phyloP scores from a whole-genome alignment of 257 asterid species.

The Solanum gandarillasii region DNA sequence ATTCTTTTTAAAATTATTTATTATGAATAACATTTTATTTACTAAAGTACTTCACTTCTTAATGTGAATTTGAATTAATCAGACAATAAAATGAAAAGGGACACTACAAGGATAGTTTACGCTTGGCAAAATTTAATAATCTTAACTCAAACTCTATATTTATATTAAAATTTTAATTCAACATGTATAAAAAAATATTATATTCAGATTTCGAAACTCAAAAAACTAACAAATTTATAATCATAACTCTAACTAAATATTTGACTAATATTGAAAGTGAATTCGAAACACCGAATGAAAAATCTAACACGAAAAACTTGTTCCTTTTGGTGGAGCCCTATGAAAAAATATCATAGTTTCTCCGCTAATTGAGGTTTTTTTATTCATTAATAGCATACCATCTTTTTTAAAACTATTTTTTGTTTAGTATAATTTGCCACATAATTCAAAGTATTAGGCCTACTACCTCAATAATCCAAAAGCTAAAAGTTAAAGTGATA shows the following conservation, averaged over 20 bases:
- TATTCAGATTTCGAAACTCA: background rate
- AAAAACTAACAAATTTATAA: background rate
- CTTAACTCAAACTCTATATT: background rate
- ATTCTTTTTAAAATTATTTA: background rate
- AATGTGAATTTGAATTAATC: background rate
- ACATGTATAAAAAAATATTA: background rate
- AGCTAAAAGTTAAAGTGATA: background rate
- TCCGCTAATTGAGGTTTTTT: background rate
- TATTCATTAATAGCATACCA: background rate
- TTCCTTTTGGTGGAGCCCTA: background rate
- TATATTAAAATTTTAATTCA: background rate
- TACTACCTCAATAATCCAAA: background rate
- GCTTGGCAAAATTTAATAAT: background rate
- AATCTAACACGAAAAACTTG: background rate
- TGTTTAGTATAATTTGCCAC: background rate
- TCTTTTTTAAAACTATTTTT: background rate
- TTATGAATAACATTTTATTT: background rate
- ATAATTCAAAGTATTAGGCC: background rate
- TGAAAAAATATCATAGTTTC: background rate
- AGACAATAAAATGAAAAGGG: too few species aligned
- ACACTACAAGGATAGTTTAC: background rate
- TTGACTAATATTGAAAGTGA: fast-evolving
- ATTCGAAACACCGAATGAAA: fast-evolving
- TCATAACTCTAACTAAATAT: background rate
- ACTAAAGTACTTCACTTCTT: too few species aligned